Evolutionary conservation across 129 eudicot genomes (phyloP).

Genomic region (Escallonia herrerae): DNA sequence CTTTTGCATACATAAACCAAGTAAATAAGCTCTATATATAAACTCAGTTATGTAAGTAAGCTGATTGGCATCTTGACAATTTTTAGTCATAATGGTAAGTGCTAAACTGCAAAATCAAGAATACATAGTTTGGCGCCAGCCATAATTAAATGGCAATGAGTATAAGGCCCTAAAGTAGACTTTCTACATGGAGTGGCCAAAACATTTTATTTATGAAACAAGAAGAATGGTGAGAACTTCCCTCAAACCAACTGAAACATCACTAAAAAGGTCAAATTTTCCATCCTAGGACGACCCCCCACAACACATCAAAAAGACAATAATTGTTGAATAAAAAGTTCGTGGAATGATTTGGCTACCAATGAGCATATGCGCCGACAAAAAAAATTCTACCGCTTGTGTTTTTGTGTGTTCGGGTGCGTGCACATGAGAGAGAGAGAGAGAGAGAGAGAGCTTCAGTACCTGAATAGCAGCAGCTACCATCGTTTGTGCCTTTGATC

Average conservation of each 20-base stretch:
- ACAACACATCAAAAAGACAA: too few relatives aligned
- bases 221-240: too few relatives aligned
- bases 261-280: too few relatives aligned
- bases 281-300: too few relatives aligned
- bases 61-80: background rate
- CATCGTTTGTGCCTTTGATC: conserved; percentile 40
- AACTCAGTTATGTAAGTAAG: background rate
- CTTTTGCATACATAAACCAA: background rate
- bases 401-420: too few relatives aligned
- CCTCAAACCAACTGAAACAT: too few relatives aligned
- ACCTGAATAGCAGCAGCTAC: conserved; percentile 59
- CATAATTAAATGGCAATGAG: background rate
- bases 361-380: background rate
- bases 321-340: too few relatives aligned
- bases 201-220: too few relatives aligned
- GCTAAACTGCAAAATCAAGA: too few relatives aligned
- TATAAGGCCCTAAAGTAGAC: too few relatives aligned
- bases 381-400: background rate
- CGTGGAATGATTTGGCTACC: too few relatives aligned
- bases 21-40: background rate
- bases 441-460: background rate
- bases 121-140: background rate
- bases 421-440: background rate
- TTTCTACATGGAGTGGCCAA: too few relatives aligned
- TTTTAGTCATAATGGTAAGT: background rate